phyloP scores from a whole-genome alignment of 106 monocot genomes.

The Phalaenopsis equestris region DNA sequence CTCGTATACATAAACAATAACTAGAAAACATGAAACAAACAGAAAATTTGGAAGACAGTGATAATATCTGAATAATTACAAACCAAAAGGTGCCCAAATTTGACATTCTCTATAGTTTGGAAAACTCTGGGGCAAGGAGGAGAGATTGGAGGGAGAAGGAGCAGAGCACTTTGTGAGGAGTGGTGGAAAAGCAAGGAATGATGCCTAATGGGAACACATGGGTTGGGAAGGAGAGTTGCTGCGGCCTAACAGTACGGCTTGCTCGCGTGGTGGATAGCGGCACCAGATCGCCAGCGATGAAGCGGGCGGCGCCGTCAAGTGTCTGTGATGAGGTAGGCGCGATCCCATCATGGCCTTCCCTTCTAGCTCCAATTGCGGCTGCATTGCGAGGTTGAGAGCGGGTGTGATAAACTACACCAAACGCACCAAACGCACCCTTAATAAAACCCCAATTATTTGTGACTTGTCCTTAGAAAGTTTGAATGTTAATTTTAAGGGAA shows the following conservation, averaged over 20 bases:
- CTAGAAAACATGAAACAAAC: neutral
- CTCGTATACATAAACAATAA: too few species aligned
- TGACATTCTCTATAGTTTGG: constrained; percentile 18
- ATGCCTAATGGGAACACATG: constrained; percentile 56
- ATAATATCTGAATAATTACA: neutral
- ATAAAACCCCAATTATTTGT: too few species aligned
- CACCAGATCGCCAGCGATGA: constrained; percentile 45
- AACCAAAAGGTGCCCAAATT: neutral
- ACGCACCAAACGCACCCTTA: too few species aligned
- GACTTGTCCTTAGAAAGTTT: too few species aligned
- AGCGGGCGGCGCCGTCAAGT: constrained; percentile 35
- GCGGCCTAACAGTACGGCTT: constrained; percentile 38
- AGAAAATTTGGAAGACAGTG: neutral
- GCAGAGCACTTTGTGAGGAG: constrained; percentile 34
- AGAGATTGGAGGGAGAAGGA: constrained; percentile 56
- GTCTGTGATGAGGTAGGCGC: constrained; percentile 22
- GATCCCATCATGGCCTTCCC: too few species aligned
- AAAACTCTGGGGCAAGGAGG: constrained; percentile 25
- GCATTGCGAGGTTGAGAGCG: too few species aligned
- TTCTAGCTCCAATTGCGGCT: too few species aligned
- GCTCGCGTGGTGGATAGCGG: constrained; percentile 38
- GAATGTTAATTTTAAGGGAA: too few species aligned
- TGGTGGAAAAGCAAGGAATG: constrained; percentile 44
- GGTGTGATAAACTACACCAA: too few species aligned
- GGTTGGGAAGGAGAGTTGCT: constrained; percentile 55